These are phyloP conservation scores for Cryptococcus jaspeensis DNA, from an alignment of 1,284 basidiomycete species.

Conservation along the genomic window DNA sequence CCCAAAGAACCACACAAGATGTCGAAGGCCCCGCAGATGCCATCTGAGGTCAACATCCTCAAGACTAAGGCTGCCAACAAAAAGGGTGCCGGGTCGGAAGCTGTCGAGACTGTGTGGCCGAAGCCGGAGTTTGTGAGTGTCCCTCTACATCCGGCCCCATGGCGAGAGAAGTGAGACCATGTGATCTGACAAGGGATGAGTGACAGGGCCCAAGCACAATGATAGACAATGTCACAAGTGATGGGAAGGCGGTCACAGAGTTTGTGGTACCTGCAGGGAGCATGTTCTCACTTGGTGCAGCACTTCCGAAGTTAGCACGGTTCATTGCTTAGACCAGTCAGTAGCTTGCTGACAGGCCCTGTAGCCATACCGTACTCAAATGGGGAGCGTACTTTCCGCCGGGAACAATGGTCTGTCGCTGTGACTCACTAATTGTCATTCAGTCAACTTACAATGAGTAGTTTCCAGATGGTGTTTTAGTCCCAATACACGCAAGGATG, in stretches of 20 bases:
- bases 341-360: background rate
- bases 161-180: background rate
- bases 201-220: constrained; percentile 31
- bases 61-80: constrained; percentile 38
- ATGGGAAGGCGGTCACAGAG: constrained; percentile 27
- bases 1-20: constrained; percentile 1
- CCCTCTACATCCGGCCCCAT: background rate
- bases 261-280: constrained; percentile 39
- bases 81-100: constrained; percentile 58
- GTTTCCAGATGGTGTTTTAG: constrained; percentile 41
- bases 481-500: constrained; percentile 41
- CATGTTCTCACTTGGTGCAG: constrained; percentile 39
- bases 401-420: constrained; percentile 37
- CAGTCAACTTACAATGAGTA: constrained; percentile 1
- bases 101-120: constrained; percentile 47
- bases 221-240: constrained; percentile 35
- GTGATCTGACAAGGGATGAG: background rate
- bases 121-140: constrained; percentile 38
- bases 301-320: constrained; percentile 26
- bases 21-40: constrained; percentile 18
- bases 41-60: constrained; percentile 38
- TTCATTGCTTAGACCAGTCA: background rate
- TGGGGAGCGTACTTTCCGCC: constrained; percentile 41
- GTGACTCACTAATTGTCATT: background rate
- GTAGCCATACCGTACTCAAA: constrained; percentile 27